Evolutionary conservation across 1,284 basidiomycete genomes (phyloP).

Genomic region (Naganishia sp.): DNA sequence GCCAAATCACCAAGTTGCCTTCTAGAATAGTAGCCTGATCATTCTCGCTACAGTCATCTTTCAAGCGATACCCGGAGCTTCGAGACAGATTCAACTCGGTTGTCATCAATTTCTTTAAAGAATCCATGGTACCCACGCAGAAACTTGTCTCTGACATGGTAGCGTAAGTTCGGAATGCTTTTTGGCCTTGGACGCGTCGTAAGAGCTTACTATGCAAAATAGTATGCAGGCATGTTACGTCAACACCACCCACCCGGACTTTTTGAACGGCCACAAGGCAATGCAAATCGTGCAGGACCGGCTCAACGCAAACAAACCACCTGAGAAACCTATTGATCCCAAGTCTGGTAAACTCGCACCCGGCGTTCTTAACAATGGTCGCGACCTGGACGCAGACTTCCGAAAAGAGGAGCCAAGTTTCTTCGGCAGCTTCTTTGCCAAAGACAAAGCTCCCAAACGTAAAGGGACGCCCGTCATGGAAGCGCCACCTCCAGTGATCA

Average conservation of each 20-base stretch:
- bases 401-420: conserved; percentile 89
- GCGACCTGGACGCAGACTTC: conserved; percentile 85
- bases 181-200: not conserved
- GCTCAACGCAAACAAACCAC: conserved; percentile 74
- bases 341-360: conserved; percentile 67
- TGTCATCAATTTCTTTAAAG: conserved; percentile 95
- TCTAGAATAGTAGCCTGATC: not conserved
- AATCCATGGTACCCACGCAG: conserved; percentile 86
- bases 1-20: not conserved
- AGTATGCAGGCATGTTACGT: conserved; percentile 97
- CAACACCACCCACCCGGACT: conserved; percentile 99
- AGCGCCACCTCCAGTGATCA: conserved; percentile 83
- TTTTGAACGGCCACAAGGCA: conserved; percentile 94
- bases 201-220: conserved; percentile 23
- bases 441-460: conserved; percentile 65
- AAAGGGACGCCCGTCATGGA: conserved; percentile 82
- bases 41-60: conserved; percentile 67
- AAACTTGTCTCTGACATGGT: conserved; percentile 94
- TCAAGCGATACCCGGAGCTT: conserved; percentile 91
- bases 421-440: conserved; percentile 90
- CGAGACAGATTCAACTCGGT: conserved; percentile 91
- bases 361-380: conserved; percentile 80
- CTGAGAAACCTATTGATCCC: conserved; percentile 62
- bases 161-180: conserved; percentile 58
- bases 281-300: conserved; percentile 87